Evolutionary conservation across 2,329 filamentous ascomycete species (phyloP), one percentile per base, ranked within the genome.

Genomic region (Aaosphaeria arxii): DNA sequence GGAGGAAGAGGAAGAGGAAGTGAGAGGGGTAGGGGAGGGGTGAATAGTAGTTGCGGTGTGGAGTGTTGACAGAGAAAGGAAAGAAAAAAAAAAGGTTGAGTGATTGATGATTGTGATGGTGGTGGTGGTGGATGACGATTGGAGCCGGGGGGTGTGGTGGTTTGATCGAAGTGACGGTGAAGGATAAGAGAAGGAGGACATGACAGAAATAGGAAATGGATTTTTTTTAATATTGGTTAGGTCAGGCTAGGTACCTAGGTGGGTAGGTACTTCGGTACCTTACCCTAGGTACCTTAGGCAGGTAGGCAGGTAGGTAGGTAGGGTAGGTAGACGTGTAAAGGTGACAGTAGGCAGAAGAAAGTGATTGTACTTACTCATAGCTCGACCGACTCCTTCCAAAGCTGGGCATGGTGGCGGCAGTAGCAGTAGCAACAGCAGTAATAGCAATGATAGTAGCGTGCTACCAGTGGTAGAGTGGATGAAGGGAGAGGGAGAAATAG

Each of bases 311-410:
- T 36, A 51, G 46, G 49, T 45, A 49, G 47, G 41, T 51, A 54
- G 44, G 54, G 17, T 24, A 24, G 17, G 17, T 24, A 24, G 17
- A 24, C 17, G 17, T 24, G 17, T 24, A 24, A 24, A 24, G 17
- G 17, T 24, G 17, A 24, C 17, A 24, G 17, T 24, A 24, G 17
- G 17, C 17, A 24, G 17, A 2, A 24, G 17, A 24, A 24, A 24
- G 17, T 24, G 17, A 24, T 24, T 24, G 17, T 47, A 65, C 67
- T 69, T 59, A 71, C 68, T 70, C 67, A 58, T 69, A 69, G 66
- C 66, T 71, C 55, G 63, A 60, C 49, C 59, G 59, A 53, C 65
- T 67, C 55, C 64, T 64, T 51, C 64, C 64, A 66, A 67, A 67
- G 60, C 65, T 70, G 56, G 67, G 65, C 68, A 71, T 71, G 56